Base-by-base conservation (phyloP, 768 basidiomycete genomes). In the Stropharia rugosoannulata region DNA sequence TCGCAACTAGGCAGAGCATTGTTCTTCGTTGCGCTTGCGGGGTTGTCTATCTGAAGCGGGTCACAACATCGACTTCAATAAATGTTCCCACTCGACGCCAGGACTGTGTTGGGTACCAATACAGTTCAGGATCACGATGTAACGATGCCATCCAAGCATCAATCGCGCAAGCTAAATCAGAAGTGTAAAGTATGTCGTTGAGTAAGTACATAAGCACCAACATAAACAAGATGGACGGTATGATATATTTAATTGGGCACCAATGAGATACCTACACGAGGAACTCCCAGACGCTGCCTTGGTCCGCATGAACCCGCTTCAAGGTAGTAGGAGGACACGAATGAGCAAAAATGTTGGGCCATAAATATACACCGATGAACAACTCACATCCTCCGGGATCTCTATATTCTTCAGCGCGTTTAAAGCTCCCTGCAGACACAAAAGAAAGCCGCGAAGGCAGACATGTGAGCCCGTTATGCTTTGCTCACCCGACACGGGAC, bases 281-380 rank as follows among this genome's bases (percentile, higher is more conserved):
- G 29, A 32, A 51, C 64, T 78, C 79, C 86, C 86, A 87, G 49
- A 84, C 82, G 58, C 82, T 86, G 46, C 77, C 83, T 64, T 68
- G 58, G 58, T 79, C 77, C 16, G 77, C 69, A 63, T 87, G 86
- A 39, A 83, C 63, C 41, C 74, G 76, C 84, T 86, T 57, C 18
- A 56, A 53, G 54, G 51, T 45, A 40, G 35, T 51, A 32, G 29
- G 29, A 32, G 1, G 29, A 36, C 49, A 53, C 27, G 16, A 27
- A 58, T 61, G 51, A 60, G 59, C 55, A 15, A 52, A 55, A 32
- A 15, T 56, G 69, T 35, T 62, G 50, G 56, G n/a, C 29, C 51
- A 50, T 38, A 46, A 57, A 59, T 27, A 56, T 35, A 55, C 38
- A 3, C 29, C 29, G 42, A 55, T 39, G 50, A 54, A 51, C 48